phyloP scores from a whole-genome alignment of 1,139 yeast species.

The Arxiozyma slooffiae region DNA sequence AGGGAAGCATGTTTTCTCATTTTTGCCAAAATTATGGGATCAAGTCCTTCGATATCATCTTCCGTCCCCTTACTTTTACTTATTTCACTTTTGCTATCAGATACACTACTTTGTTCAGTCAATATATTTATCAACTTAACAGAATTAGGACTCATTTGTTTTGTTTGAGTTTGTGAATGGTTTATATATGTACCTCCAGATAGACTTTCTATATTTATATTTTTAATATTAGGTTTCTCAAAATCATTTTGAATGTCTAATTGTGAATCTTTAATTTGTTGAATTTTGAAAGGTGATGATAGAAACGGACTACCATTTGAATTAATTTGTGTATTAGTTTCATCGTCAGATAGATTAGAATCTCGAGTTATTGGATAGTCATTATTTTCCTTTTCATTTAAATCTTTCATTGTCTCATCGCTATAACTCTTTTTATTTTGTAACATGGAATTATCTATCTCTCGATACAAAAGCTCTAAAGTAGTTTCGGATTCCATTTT shows the following conservation, averaged over 20 bases:
- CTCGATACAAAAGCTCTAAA: slow-evolving; percentile 11
- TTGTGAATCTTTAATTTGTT: neutral
- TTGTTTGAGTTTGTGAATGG: slow-evolving; percentile 2
- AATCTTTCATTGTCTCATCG: neutral
- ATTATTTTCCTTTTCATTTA: neutral
- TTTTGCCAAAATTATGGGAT: neutral
- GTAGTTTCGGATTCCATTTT: slow-evolving; percentile 10
- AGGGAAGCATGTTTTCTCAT: slow-evolving; percentile 8
- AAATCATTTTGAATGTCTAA: neutral
- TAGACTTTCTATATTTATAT: neutral
- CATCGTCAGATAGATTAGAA: neutral
- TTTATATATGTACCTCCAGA: slow-evolving; percentile 10
- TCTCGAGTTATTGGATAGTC: neutral
- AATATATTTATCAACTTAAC: slow-evolving; percentile 6
- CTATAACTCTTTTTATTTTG: slow-evolving; percentile 3
- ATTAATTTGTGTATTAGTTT: neutral
- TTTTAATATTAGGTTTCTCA: neutral
- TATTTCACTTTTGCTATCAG: neutral
- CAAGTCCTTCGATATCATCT: slow-evolving; percentile 30
- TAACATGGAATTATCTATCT: slow-evolving; percentile 4
- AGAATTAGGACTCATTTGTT: slow-evolving; percentile 7
- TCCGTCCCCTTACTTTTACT: slow-evolving; percentile 12
- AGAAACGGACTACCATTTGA: neutral
- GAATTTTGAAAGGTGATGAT: slow-evolving; percentile 3
- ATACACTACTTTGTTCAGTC: slow-evolving; percentile 3